Evolutionary conservation across 176 grass and related monocot genomes (phyloP), one percentile per base, ranked within the genome.

Genomic region (Saccharum spontaneum): DNA sequence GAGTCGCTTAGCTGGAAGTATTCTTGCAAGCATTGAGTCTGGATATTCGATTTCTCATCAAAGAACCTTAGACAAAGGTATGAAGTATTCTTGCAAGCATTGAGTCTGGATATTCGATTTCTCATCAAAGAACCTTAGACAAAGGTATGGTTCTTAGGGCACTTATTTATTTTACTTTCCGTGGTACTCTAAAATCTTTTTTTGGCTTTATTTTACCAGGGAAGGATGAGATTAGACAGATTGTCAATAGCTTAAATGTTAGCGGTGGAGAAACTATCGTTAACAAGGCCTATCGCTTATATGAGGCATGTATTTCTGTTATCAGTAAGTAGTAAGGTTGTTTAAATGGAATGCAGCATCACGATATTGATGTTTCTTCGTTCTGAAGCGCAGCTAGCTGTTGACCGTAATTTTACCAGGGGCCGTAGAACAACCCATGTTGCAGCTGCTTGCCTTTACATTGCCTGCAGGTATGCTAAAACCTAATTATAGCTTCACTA

Each of bases 381-480:
- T 88, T 60, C 57, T 83, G 84, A 89, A 87, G 23, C 87, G 84
- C 85, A 97, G 95, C 87, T 94, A 90, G 95, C 89, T 79, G 62
- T 97, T 40, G 95, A 94, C 30, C 89, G 84, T 45, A 85, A 85
- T 83, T 98, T 98, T 67, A 98, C 95, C 34, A 98, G 79, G 80
- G 93, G 95, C 3, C 90, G 91, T 48, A 88, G 80, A 79, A 92
- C 86, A 88, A 71, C 83, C 55, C 89, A 95, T 50, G 93, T 95
- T 87, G 92, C 89, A 72, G 92, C 93, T 80, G 87, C 87, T 81
- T 98, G 95, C 78, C 89, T 98, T 84, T 98, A 98, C 78, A 95
- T 98, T 71, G 91, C 95, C 28, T 98, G 95, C 82, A 80, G 95
- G 93, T 93, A 90, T 78, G 85, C 37, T 68, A 17, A 5, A 15